Evolutionary conservation across 2,329 filamentous ascomycete species (phyloP).

Genomic region (Blumeria graminis): DNA sequence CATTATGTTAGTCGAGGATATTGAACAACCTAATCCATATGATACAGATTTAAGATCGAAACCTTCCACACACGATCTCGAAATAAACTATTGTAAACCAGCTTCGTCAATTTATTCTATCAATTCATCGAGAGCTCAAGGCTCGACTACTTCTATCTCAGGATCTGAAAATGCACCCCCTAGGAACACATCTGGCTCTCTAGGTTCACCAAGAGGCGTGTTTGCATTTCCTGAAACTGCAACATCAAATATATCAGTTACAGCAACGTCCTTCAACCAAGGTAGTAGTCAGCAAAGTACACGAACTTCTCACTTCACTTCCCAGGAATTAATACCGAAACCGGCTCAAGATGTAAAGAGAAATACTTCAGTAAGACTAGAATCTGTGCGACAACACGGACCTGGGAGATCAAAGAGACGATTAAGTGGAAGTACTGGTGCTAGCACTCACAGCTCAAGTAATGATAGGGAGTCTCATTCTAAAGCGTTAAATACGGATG

Average conservation of each 20-base stretch:
- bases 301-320: conserved; percentile 21
- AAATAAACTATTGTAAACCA: conserved; percentile 22
- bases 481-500: conserved; percentile 24
- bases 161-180: conserved; percentile 23
- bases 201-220: conserved; percentile 4
- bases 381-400: conserved; percentile 16
- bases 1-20: not conserved
- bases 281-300: not conserved
- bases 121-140: conserved; percentile 27
- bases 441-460: conserved; percentile 58
- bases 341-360: conserved; percentile 14
- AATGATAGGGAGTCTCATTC: conserved; percentile 34
- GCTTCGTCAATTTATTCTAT: conserved; percentile 51
- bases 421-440: conserved; percentile 60
- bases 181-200: not conserved
- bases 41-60: not conserved
- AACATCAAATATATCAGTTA: conserved; percentile 27
- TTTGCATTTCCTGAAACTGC: conserved; percentile 21
- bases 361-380: conserved; percentile 12
- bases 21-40: not conserved
- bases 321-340: conserved; percentile 10
- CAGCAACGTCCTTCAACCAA: conserved; percentile 19
- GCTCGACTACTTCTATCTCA: conserved; percentile 27
- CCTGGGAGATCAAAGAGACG: conserved; percentile 42
- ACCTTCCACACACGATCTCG: not conserved